Evolutionary conservation across 2,329 filamentous ascomycete species (phyloP), one percentile per base, ranked within the genome.

Genomic region (Chaetomium sp.): DNA sequence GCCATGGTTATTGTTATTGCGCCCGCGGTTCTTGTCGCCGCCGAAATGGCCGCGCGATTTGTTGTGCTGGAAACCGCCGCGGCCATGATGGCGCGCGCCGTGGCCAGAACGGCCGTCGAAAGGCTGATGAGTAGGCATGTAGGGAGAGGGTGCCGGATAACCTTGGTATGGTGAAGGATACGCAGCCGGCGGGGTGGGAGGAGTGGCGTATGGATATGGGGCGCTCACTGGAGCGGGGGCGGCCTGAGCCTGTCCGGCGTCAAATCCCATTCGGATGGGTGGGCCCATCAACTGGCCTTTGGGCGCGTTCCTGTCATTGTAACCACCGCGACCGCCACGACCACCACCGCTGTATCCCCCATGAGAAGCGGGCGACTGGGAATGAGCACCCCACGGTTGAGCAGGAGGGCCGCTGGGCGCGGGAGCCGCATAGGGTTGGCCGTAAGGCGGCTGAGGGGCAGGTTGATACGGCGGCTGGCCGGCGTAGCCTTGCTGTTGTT

Each of bases 191-290:
- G 67, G 64, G 35, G 60, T 61, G 43, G 69, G 67, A 38, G 67
- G 65, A 7, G 56, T 56, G 3, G 64, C 66, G 44, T 71, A 71
- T 47, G 70, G 68, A 54, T 74, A 76, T 42, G 71, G 70, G 65
- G 64, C 70, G 69, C 74, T 74, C 69, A 73, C 71, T 69, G 74
- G 74, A 64, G 78, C 71, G 49, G 76, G 71, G 48, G 74, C 71
- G 55, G 79, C 72, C 52, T 65, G 67, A 46, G 61, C 57, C 36
- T 62, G 63, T 14, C 59, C 59, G 51, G 69, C 70, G 49, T 81
- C 78, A 68, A 79, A 79, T 3, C 78, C 77, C 72, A 80, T 79
- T 54, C 74, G 74, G 60, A 82, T 77, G 2, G 78, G 77, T 37
- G 78, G 77, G 0, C 76, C 81, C 80, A 78, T 79, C 62, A 76